Conservation (phyloP, 768 basidiomycete species). For the Lanmaoa pseudosensibilis region DNA sequence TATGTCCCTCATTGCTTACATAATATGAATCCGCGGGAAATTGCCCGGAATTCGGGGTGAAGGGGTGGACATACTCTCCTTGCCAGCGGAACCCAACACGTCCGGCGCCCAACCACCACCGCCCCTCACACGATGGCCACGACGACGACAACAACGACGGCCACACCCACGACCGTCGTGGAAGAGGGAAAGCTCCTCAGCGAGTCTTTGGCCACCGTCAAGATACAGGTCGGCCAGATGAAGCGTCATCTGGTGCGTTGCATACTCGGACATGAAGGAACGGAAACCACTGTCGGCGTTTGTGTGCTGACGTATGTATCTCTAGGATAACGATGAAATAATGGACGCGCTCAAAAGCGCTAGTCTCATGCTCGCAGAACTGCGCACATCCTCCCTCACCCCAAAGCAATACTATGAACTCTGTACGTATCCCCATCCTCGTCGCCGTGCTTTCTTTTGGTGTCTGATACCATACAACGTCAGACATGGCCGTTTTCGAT, state of each 20-base stretch:
- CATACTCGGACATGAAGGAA: neutral
- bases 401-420: slow-evolving; percentile 99
- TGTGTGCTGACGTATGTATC: neutral
- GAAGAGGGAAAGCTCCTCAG: slow-evolving; percentile 85
- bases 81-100: neutral
- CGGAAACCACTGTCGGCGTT: too few species aligned
- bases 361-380: slow-evolving; percentile 94
- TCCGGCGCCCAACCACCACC: neutral
- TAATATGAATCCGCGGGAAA: slow-evolving; percentile 4
- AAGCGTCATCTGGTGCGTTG: slow-evolving; percentile 81
- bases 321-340: slow-evolving; percentile 88
- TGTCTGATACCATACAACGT: neutral
- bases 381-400: slow-evolving; percentile 88
- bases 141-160: slow-evolving; percentile 16
- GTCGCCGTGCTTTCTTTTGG: neutral
- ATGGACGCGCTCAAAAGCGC: slow-evolving; percentile 99
- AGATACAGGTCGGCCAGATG: slow-evolving; percentile 93
- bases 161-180: slow-evolving; percentile 38
- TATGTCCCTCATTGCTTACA: slow-evolving; percentile 17
- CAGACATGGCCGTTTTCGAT: slow-evolving; percentile 99
- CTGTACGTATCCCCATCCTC: slow-evolving; percentile 50
- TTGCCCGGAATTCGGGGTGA: neutral
- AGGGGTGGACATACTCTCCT: neutral
- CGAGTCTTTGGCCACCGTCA: slow-evolving; percentile 82
- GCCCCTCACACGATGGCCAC: slow-evolving; percentile 23